phyloP scores from a whole-genome alignment of 352 stramenopile species.

The Phytophthora sansomeana region DNA sequence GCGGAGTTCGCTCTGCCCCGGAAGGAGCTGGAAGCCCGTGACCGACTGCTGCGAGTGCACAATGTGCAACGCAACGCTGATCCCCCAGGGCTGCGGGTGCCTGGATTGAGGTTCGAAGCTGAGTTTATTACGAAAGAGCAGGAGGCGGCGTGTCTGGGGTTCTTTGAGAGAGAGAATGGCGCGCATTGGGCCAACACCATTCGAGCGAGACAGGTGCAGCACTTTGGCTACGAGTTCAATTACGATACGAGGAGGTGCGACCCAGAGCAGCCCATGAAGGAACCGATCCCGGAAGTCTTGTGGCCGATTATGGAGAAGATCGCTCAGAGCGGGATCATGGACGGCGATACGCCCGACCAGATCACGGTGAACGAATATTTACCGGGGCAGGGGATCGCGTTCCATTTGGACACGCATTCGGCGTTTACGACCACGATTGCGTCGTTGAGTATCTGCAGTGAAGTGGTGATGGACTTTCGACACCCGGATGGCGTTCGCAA shows the following conservation, averaged over 20 bases:
- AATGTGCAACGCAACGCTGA: conserved; percentile 62
- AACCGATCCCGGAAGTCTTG: conserved; percentile 55
- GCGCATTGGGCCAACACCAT: conserved; percentile 75
- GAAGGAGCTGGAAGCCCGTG: conserved; percentile 73
- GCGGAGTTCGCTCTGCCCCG: conserved; percentile 74
- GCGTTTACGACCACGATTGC: conserved; percentile 87
- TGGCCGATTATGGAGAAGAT: conserved; percentile 62
- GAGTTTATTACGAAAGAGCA: conserved; percentile 77
- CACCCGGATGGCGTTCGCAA: conserved; percentile 60
- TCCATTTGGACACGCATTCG: conserved; percentile 90
- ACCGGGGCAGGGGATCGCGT: conserved; percentile 88
- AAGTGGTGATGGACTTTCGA: conserved; percentile 89
- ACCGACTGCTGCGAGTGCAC: conserved; percentile 63
- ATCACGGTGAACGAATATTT: conserved; percentile 93
- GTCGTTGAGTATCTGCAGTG: conserved; percentile 78
- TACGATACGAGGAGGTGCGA: conserved; percentile 85
- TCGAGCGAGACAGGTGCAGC: conserved; percentile 86
- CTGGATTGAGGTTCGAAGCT: conserved; percentile 62
- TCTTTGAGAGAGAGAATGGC: conserved; percentile 68
- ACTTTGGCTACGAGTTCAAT: conserved; percentile 91
- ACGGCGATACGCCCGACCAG: conserved; percentile 65
- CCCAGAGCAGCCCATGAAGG: conserved; percentile 49
- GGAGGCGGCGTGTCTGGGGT: conserved; percentile 56
- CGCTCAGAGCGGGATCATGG: conserved; percentile 59
- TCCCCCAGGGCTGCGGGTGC: conserved; percentile 50